Evolutionary conservation across 2,329 filamentous ascomycete genomes (phyloP).

Genomic region (Pseudogymnoascus sp.): DNA sequence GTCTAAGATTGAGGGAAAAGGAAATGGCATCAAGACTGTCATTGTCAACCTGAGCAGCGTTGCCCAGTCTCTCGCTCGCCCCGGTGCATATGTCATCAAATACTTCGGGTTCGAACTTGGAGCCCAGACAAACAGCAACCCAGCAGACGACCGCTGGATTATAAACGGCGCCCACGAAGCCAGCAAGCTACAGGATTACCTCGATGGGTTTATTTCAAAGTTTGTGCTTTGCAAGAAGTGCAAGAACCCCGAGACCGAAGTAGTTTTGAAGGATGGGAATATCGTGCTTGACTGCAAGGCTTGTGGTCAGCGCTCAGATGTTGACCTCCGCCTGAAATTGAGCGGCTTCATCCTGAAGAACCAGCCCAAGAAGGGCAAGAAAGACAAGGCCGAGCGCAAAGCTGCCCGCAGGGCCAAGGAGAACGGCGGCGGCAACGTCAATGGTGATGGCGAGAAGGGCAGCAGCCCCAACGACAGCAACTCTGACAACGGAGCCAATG

Average conservation of each 20-base stretch:
- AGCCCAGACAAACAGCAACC: constrained; percentile 96
- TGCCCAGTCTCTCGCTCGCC: constrained; percentile 82
- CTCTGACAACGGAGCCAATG: constrained; percentile 47
- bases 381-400: constrained; percentile 88
- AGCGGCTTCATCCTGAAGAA: constrained; percentile 97
- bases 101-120: constrained; percentile 99
- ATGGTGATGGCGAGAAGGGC: constrained; percentile 40
- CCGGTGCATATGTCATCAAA: constrained; percentile 94
- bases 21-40: constrained; percentile 98
- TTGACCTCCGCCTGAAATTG: constrained; percentile 89
- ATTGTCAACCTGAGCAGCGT: constrained; percentile 95
- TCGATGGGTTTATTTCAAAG: constrained; percentile 96
- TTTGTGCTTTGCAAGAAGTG: constrained; percentile 99
- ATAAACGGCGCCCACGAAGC: constrained; percentile 98
- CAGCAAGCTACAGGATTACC: constrained; percentile 91
- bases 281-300: constrained; percentile 98
- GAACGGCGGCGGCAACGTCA: constrained; percentile 34
- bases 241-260: constrained; percentile 98
- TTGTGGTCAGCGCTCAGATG: constrained; percentile 85
- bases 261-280: constrained; percentile 85
- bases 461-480: constrained; percentile 56
- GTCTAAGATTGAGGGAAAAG: constrained; percentile 99
- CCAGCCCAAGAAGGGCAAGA: constrained; percentile 87
- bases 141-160: constrained; percentile 97
- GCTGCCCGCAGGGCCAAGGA: constrained; percentile 81